Conservation (phyloP, 495 filamentous ascomycete genomes). For the Viridothelium virens region DNA sequence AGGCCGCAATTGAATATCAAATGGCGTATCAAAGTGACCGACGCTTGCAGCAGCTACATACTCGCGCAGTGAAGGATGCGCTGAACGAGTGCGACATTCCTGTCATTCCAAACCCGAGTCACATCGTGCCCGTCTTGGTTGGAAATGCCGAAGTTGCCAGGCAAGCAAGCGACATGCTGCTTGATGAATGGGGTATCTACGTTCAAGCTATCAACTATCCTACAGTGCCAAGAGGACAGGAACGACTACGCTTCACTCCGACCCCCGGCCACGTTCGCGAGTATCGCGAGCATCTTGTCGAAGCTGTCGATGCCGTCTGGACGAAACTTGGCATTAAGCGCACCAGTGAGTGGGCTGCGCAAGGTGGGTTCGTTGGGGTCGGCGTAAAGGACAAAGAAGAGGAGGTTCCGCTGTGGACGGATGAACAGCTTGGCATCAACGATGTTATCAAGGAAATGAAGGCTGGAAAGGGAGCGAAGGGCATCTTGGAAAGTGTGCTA, state of each 20-base stretch:
- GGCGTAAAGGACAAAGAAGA: slow-evolving; percentile 56
- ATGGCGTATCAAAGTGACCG: slow-evolving; percentile 71
- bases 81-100: slow-evolving; percentile 74
- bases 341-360: slow-evolving; percentile 78
- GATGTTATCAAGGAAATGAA: slow-evolving; percentile 46
- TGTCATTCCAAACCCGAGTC: slow-evolving; percentile 95
- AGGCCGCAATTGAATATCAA: slow-evolving; percentile 89
- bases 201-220: slow-evolving; percentile 99
- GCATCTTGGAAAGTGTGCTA: slow-evolving; percentile 24
- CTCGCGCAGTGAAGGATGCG: slow-evolving; percentile 77
- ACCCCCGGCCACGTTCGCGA: slow-evolving; percentile 83
- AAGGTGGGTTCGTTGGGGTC: slow-evolving; percentile 91
- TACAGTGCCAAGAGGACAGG: slow-evolving; percentile 91
- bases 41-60: slow-evolving; percentile 88
- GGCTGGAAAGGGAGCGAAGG: slow-evolving; percentile 33
- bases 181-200: slow-evolving; percentile 85
- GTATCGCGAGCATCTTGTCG: slow-evolving; percentile 76
- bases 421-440: slow-evolving; percentile 70
- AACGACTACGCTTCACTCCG: slow-evolving; percentile 88
- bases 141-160: slow-evolving; percentile 93
- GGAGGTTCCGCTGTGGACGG: slow-evolving; percentile 71
- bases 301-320: slow-evolving; percentile 82
- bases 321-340: slow-evolving; percentile 79
- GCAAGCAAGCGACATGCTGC: slow-evolving; percentile 75
- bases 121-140: slow-evolving; percentile 91